phyloP scores from a whole-genome alignment of 441 rosid genomes.

The Syzygium malaccense region DNA sequence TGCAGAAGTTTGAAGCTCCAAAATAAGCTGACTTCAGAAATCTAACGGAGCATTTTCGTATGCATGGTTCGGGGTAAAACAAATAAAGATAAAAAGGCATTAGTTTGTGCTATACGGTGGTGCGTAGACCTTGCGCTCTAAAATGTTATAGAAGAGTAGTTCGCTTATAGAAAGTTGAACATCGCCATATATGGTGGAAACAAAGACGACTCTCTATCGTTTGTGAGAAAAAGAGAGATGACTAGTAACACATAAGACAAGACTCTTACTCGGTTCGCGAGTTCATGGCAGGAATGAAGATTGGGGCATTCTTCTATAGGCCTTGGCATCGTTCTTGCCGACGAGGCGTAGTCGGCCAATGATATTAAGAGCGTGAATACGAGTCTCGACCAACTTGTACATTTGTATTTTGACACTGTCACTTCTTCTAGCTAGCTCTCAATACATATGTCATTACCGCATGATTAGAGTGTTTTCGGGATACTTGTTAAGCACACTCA shows the following conservation, averaged over 20 bases:
- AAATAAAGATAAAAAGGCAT: too few species aligned
- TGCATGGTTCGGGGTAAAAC: too few species aligned
- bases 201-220: background rate
- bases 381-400: background rate
- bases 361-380: background rate
- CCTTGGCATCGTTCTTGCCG: background rate
- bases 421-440: background rate
- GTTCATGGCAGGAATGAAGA: background rate
- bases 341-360: background rate
- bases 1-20: too few species aligned
- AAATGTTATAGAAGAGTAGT: background rate
- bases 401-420: background rate
- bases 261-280: background rate
- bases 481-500: background rate
- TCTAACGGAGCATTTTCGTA: background rate
- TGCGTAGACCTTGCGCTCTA: background rate
- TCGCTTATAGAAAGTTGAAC: background rate
- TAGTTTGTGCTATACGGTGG: background rate
- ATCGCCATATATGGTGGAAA: background rate
- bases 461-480: background rate
- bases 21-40: background rate
- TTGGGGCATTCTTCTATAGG: background rate
- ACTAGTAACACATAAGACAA: background rate
- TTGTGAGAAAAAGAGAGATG: background rate
- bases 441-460: background rate